Percentiles rank a stretch among this genome's conserved stretches.
These are phyloP conservation scores for Talaromyces albobiverticillius DNA, from an alignment of 2,329 filamentous ascomycete species.

Conservation along the genomic window DNA sequence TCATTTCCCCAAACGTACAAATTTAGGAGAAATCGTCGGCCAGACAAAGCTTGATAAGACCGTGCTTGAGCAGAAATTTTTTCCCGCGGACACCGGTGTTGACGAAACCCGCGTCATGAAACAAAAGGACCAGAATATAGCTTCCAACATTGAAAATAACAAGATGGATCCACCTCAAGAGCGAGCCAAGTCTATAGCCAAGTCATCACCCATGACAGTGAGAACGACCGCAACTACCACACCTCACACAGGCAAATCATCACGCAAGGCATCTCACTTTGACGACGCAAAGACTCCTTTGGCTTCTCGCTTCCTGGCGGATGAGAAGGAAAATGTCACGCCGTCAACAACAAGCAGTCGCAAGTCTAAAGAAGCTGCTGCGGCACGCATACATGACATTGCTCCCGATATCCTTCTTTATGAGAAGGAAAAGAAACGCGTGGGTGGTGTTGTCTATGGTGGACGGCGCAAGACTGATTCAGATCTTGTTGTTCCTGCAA, in stretches of 20 bases:
- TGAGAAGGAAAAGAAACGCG: constrained; percentile 88
- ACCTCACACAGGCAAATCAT: constrained; percentile 22
- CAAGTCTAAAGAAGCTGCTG: constrained; percentile 82
- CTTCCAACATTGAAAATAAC: constrained; percentile 14
- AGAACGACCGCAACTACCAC: constrained; percentile 9
- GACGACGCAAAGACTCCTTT: constrained; percentile 52
- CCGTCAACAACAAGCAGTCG: constrained; percentile 74
- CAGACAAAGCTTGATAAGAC: constrained; percentile 78
- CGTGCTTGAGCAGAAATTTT: constrained; percentile 69
- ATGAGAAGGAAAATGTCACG: constrained; percentile 79
- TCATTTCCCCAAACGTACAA: constrained; percentile 83
- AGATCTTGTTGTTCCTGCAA: constrained; percentile 30
- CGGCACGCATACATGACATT: constrained; percentile 70
- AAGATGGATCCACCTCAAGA: constrained; percentile 20
- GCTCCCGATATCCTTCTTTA: constrained; percentile 85
- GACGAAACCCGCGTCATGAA: constrained; percentile 29
- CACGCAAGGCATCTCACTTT: constrained; percentile 27
- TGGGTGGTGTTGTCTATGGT: constrained; percentile 63
- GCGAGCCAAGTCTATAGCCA: constrained; percentile 20
- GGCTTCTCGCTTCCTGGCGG: constrained; percentile 48
- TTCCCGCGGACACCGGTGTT: constrained; percentile 34
- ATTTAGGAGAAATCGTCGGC: constrained; percentile 88
- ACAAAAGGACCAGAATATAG: constrained; percentile 34
- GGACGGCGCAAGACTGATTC: constrained; percentile 47
- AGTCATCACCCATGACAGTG: constrained; percentile 9